Evolutionary conservation across 768 basidiomycete species (phyloP), one percentile per base, ranked within the genome.

Genomic region (Mycena pura): DNA sequence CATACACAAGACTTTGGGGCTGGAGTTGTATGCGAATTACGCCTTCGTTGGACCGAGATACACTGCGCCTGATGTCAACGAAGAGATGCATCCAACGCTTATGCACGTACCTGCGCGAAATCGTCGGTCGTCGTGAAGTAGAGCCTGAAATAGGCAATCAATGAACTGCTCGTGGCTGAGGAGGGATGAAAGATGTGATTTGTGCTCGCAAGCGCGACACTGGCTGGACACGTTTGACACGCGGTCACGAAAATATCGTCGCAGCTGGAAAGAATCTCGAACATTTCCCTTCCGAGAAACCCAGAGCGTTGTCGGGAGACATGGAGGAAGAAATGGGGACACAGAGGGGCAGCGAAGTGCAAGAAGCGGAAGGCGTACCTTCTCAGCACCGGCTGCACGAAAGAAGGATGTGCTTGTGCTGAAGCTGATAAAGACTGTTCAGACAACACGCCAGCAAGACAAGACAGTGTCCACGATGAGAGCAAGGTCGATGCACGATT

Each of bases 1-100:
- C 84, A 86, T 86, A 17, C 48, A 31, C 58, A 45, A 34, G 24
- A 19, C 49, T 46, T 43, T 49, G 13, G 25, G 45, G 24, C 1
- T 45, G 31, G 13, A 3, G 21, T 50, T 54, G 44, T 14, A 40
- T 15, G 31, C 32, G 13, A 43, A 39, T 43, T 31, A 27, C 8
- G 22, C 21, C 17, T 50, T 9, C 15, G 43, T 17, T 34, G 41
- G 38, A 49, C 46, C 50, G 32, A 47, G 24, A 48, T 34, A 29
- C 24, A 32, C 55, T 48, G 27, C 22, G 25, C 41, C 17, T 29
- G 17, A 17, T 6, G 21, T 24, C 36, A 6, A 56, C 34, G 4
- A 27, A 38, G 38, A 19, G 25, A 2, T 17, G 38, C 46, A 19
- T 21, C 17, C 39, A 31, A 3, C 7, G 32, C 19, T 21, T 8